Conservation (phyloP, 2,329 filamentous ascomycete genomes). For the Fusarium haematococcum region DNA sequence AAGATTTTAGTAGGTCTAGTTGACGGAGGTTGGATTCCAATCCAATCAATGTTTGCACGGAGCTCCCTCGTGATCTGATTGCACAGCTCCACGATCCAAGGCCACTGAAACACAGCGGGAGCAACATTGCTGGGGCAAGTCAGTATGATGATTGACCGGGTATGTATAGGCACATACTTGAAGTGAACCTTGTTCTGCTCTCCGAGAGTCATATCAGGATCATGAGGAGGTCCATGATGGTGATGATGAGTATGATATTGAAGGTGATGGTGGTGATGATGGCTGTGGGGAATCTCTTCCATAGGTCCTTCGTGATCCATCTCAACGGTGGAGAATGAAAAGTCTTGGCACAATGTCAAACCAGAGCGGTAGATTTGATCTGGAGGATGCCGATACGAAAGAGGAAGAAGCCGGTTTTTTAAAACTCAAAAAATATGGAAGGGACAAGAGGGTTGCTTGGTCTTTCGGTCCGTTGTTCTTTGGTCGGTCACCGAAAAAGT, state of each 20-base stretch:
- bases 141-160: neutral
- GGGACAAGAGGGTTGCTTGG: neutral
- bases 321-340: neutral
- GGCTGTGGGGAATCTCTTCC: slow-evolving; percentile 24
- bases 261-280: slow-evolving; percentile 39
- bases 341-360: neutral
- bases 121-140: slow-evolving; percentile 30
- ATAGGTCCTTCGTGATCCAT: slow-evolving; percentile 23
- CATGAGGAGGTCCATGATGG: slow-evolving; percentile 32
- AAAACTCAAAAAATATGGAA: neutral
- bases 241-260: slow-evolving; percentile 40
- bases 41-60: slow-evolving; percentile 41
- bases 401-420: neutral
- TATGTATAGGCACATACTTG: slow-evolving; percentile 24
- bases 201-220: slow-evolving; percentile 24
- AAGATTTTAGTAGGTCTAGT: slow-evolving; percentile 37
- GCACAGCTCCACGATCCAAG: slow-evolving; percentile 42
- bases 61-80: slow-evolving; percentile 44
- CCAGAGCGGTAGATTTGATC: neutral
- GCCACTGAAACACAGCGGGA: slow-evolving; percentile 28
- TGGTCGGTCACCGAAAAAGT: slow-evolving; percentile 2
- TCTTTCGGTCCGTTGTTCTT: slow-evolving; percentile 4
- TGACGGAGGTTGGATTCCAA: slow-evolving; percentile 29
- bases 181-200: slow-evolving; percentile 45
- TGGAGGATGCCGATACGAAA: neutral